Base-by-base conservation (phyloP, 139 green algal species). In the Zygnema cylindricum region DNA sequence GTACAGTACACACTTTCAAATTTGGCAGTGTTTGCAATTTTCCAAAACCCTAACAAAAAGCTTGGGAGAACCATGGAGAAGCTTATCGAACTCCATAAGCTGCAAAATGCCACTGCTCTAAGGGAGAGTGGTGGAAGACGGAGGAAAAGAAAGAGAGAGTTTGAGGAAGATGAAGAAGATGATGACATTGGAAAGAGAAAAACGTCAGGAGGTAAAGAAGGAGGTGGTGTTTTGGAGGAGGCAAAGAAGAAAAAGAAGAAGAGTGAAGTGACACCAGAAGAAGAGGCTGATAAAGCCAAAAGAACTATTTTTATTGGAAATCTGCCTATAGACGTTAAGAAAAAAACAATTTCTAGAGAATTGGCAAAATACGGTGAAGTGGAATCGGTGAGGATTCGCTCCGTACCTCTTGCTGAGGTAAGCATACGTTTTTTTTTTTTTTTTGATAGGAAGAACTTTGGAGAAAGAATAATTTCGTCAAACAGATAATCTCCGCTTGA, bases 221-320 rank as follows among this genome's bases (percentile, higher is more conserved):
- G n/a, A n/a, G n/a, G n/a, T 39, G 39, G 86, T 32, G 84, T 0
- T 23, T 35, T 2, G 0, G 42, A 54, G 42, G 33, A 88, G 43
- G 82, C 0, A 30, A 49, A 1, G 0, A 87, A 76, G n/a, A 88
- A 88, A 25, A 1, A 41, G 11, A 77, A 38, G 36, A 22, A 55
- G 81, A 54, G 38, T 11, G 78, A 38, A 11, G 1, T 1, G 69
- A 42, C 40, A 42, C 43, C 69, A 25, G 25, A 40, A 16, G 49
- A 85, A 40, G 77, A 85, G 33, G 77, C 77, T 57, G 69, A 91
- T 39, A 83, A 90, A 43, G 88, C 85, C 0, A 35, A 71, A 25
- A 91, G 96, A 41, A 98, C 96, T 1, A 84, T 98, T 25, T 98
- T 98, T 92, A 95, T 98, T 22, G 96, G 96, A 81, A 98, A 98